These are phyloP conservation scores for Stachybotrys echinatus DNA, from an alignment of 2,329 filamentous ascomycete species.

Conservation along the genomic window DNA sequence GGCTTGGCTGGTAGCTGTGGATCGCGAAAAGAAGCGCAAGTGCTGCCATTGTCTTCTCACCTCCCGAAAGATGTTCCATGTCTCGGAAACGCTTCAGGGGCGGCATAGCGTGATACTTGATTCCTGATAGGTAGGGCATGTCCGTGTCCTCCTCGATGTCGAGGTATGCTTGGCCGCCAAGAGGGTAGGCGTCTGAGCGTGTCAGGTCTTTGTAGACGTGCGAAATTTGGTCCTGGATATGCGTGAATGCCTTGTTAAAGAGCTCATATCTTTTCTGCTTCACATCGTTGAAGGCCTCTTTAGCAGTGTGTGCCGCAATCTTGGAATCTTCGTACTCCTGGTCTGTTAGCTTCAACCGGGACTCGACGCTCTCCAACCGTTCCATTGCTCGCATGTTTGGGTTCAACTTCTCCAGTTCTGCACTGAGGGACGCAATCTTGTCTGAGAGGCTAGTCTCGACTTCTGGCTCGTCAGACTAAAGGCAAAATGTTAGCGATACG, in stretches of 20 bases:
- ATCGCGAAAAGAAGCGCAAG: conserved; percentile 95
- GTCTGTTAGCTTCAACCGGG: conserved; percentile 76
- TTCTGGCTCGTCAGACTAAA: conserved; percentile 64
- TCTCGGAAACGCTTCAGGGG: conserved; percentile 97
- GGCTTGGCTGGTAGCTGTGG: conserved; percentile 89
- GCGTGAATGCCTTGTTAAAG: conserved; percentile 91
- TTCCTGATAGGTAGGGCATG: conserved; percentile 89
- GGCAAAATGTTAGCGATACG: conserved; percentile 20
- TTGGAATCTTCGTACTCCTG: conserved; percentile 86
- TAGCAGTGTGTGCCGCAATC: conserved; percentile 65
- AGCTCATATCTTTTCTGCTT: conserved; percentile 81
- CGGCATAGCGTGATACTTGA: conserved; percentile 99
- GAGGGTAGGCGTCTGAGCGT: conserved; percentile 79
- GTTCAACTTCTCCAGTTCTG: conserved; percentile 87
- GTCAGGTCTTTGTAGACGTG: conserved; percentile 95
- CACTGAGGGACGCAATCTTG: conserved; percentile 66
- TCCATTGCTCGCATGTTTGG: conserved; percentile 96
- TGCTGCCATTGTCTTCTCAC: conserved; percentile 98
- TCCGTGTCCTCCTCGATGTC: conserved; percentile 93
- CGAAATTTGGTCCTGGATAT: conserved; percentile 92
- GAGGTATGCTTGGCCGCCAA: conserved; percentile 85
- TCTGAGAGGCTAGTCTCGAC: conserved; percentile 74
- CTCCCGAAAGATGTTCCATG: conserved; percentile 96
- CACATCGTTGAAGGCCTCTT: conserved; percentile 76
- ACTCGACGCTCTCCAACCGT: conserved; percentile 79